Percentiles rank a stretch among this genome's conserved stretches.
Conservation (phyloP, 768 basidiomycete species). For the Hericium rajendrae region DNA sequence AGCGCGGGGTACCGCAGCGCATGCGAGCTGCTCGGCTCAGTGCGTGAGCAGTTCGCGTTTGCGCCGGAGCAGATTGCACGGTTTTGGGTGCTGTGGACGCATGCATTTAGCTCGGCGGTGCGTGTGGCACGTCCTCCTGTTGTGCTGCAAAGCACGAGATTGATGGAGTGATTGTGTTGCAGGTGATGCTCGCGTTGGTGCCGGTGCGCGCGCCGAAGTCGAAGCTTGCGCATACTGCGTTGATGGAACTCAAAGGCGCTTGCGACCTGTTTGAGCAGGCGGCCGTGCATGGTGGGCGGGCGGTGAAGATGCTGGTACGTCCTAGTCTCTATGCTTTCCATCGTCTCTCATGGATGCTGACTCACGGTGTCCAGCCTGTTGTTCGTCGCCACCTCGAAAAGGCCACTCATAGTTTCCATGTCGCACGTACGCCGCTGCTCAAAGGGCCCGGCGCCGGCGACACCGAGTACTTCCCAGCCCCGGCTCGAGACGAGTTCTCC, state of each 20-base stretch:
- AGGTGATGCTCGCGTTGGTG: conserved; percentile 76
- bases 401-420: conserved; percentile 30
- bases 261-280: conserved; percentile 58
- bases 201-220: conserved; percentile 57
- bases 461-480: conserved; percentile 54
- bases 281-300: conserved; percentile 52
- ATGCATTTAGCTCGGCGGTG: conserved; percentile 10
- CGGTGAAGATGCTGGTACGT: conserved; percentile 60
- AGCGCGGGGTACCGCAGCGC: conserved; percentile 11
- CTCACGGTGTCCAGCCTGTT: conserved; percentile 42
- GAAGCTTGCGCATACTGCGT: conserved; percentile 62
- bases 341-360: not conserved
- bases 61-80: conserved; percentile 7
- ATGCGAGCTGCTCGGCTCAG: conserved; percentile 4
- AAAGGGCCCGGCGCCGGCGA: conserved; percentile 32
- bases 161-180: not conserved
- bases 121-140: not conserved
- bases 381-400: conserved; percentile 51
- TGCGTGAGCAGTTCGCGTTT: conserved; percentile 1
- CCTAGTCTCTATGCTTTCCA: not conserved
- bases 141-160: too few species aligned
- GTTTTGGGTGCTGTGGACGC: conserved; percentile 13
- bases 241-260: conserved; percentile 54
- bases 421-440: conserved; percentile 21
- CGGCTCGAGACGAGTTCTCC: conserved; percentile 55